phyloP scores from a whole-genome alignment of 768 basidiomycete genomes.

The Cubamyces sp. region DNA sequence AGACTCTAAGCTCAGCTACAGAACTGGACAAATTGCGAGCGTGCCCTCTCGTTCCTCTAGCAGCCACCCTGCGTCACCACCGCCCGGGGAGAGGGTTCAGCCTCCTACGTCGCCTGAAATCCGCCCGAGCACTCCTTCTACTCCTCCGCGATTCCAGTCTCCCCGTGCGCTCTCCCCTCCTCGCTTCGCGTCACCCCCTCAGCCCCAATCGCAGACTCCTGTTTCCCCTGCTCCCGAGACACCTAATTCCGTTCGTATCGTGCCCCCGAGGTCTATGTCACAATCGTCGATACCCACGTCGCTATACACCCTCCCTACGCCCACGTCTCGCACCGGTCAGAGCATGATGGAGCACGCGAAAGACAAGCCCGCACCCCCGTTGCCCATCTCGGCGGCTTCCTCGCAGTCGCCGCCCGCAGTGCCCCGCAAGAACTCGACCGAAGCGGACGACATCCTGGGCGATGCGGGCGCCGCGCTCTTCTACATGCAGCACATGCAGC shows the following conservation, averaged over 20 bases:
- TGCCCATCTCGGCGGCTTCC: conserved; percentile 20
- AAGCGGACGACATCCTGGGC: conserved; percentile 45
- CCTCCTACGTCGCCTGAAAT: conserved; percentile 11
- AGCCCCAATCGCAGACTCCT: neutral
- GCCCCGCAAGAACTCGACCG: conserved; percentile 17
- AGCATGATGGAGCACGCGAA: conserved; percentile 31
- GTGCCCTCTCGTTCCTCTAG: conserved; percentile 13
- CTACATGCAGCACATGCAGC: conserved; percentile 65
- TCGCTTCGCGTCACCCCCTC: conserved; percentile 16
- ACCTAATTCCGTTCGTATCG: conserved; percentile 13
- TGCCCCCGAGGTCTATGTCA: conserved; percentile 20
- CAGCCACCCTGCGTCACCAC: conserved; percentile 2
- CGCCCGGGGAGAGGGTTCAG: neutral
- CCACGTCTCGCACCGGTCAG: conserved; percentile 16
- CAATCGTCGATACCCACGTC: conserved; percentile 20
- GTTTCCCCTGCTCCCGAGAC: conserved; percentile 4
- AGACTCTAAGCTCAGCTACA: conserved; percentile 41
- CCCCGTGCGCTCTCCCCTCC: conserved; percentile 17
- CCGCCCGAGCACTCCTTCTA: conserved; percentile 7
- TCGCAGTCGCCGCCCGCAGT: conserved; percentile 28
- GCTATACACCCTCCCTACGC: conserved; percentile 12
- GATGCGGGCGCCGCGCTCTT: conserved; percentile 66
- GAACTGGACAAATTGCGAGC: neutral
- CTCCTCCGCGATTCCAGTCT: conserved; percentile 21
- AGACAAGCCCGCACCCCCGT: conserved; percentile 19